These are phyloP conservation scores for Dendrocalamus sinicus DNA, from an alignment of 176 grass and related monocot genomes.

Conservation along the genomic window DNA sequence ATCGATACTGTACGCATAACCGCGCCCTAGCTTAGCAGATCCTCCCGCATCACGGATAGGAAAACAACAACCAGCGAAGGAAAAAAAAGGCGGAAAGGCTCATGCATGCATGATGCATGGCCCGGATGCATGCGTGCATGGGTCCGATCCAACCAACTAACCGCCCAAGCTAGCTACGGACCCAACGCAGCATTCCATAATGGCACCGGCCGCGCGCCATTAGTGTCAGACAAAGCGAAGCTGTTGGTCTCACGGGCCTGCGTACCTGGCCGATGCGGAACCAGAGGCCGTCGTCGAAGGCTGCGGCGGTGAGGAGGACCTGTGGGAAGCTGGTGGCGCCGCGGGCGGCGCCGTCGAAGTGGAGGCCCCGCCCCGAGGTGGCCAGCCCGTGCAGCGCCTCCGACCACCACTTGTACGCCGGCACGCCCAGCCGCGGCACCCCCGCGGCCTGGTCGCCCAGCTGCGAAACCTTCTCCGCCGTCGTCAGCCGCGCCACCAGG, in stretches of 20 bases:
- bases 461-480: constrained; percentile 60
- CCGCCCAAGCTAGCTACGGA: neutral
- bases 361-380: constrained; percentile 54
- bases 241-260: neutral
- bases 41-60: constrained; percentile 30
- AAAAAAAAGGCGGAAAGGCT: neutral
- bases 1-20: too few relatives aligned
- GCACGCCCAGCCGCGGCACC: constrained; percentile 58
- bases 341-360: constrained; percentile 36
- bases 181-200: constrained; percentile 7
- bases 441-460: constrained; percentile 52
- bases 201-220: constrained; percentile 5
- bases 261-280: constrained; percentile 74
- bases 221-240: neutral
- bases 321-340: constrained; percentile 77
- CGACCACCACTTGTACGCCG: constrained; percentile 80
- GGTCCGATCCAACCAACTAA: constrained; percentile 6
- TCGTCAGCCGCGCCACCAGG: constrained; percentile 60
- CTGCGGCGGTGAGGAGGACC: constrained; percentile 70
- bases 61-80: neutral
- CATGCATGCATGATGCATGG: constrained; percentile 34
- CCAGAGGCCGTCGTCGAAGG: constrained; percentile 75
- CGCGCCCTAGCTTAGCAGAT: neutral
- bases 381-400: constrained; percentile 82
- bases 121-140: neutral